Percentiles rank a stretch among this genome's conserved stretches.
phyloP scores from a whole-genome alignment of 257 asterid genomes.

The Cinchona pubescens region DNA sequence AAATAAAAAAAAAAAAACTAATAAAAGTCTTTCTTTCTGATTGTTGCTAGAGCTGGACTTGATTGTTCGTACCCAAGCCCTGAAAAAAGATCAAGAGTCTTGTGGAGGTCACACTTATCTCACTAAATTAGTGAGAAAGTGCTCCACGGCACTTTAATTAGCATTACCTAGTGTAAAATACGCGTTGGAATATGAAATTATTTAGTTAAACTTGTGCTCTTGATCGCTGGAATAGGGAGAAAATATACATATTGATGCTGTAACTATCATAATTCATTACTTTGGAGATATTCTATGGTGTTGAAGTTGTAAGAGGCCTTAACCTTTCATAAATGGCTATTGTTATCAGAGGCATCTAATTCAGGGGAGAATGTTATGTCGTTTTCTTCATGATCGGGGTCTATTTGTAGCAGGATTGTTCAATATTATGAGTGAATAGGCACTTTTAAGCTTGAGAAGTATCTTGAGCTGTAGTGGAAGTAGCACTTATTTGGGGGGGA shows the following conservation, averaged over 20 bases:
- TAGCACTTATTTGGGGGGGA: not conserved
- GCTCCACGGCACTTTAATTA: too few species aligned
- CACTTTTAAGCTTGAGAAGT: not conserved
- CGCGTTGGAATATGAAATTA: not conserved
- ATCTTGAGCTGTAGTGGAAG: not conserved
- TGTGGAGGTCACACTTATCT: too few species aligned
- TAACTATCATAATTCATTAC: not conserved
- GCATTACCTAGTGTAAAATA: too few species aligned
- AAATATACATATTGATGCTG: not conserved
- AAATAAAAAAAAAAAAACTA: too few species aligned
- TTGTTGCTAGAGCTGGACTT: not conserved
- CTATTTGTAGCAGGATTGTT: not conserved
- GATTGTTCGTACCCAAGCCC: too few species aligned
- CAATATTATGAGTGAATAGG: not conserved
- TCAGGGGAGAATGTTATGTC: not conserved
- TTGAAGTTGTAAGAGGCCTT: not conserved
- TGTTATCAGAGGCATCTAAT: slow-evolving; percentile 3
- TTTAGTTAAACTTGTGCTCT: not conserved
- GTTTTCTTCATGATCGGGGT: slow-evolving; percentile 5
- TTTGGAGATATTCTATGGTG: not conserved
- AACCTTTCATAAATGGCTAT: not conserved
- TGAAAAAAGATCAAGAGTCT: too few species aligned
- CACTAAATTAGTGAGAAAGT: too few species aligned
- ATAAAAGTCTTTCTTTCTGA: not conserved
- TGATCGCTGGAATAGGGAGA: slow-evolving; percentile 10